Evolutionary conservation across 2,329 filamentous ascomycete genomes (phyloP).

Genomic region (Stemphylium beticola): DNA sequence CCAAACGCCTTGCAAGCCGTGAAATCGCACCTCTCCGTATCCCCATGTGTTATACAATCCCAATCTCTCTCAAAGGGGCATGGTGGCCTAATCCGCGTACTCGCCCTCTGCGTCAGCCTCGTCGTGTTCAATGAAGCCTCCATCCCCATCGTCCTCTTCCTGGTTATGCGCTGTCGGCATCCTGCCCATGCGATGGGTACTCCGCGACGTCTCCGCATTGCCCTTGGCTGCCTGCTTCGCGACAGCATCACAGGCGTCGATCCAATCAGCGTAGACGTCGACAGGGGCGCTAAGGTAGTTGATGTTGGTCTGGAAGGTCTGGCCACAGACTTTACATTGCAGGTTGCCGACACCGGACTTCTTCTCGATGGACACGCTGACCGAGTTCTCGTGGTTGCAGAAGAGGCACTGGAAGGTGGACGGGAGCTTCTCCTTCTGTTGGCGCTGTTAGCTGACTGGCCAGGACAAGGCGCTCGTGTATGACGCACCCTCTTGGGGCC

Average conservation of each 20-base stretch:
- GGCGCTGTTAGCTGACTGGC: constrained; percentile 15
- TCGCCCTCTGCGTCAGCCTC: constrained; percentile 49
- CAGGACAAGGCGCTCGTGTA: neutral
- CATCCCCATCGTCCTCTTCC: constrained; percentile 37
- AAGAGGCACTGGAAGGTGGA: constrained; percentile 96
- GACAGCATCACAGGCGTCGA: constrained; percentile 85
- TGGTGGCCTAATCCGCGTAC: constrained; percentile 30
- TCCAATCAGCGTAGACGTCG: constrained; percentile 98
- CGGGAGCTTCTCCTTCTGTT: constrained; percentile 68
- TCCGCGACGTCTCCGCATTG: constrained; percentile 36
- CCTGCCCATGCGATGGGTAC: constrained; percentile 34
- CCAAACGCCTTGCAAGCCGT: constrained; percentile 35
- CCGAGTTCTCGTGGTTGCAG: constrained; percentile 96
- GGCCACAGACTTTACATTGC: constrained; percentile 90
- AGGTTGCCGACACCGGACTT: constrained; percentile 86
- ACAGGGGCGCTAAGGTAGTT: constrained; percentile 92
- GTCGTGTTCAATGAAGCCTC: constrained; percentile 49
- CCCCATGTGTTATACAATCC: constrained; percentile 21
- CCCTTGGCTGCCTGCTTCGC: constrained; percentile 64
- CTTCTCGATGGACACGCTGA: constrained; percentile 91
- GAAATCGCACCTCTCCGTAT: constrained; percentile 6
- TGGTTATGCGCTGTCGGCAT: constrained; percentile 27
- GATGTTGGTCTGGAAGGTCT: constrained; percentile 89
- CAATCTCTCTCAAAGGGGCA: neutral
- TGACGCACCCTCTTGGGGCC: constrained; percentile 77